Base-by-base conservation (phyloP, 2,329 filamentous ascomycete species). In the Colletotrichum sp. region DNA sequence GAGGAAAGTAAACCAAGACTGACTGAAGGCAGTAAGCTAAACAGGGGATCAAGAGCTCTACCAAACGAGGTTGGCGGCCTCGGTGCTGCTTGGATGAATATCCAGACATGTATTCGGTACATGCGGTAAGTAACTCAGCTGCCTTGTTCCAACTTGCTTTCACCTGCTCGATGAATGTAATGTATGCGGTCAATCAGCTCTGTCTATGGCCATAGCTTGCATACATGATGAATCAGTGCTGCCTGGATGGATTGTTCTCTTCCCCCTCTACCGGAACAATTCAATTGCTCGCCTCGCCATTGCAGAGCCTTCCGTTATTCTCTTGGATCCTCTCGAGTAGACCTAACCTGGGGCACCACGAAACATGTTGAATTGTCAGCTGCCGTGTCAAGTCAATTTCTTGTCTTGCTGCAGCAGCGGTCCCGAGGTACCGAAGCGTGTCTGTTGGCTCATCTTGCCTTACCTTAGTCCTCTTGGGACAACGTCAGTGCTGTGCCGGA, bases 401-500 rank as follows among this genome's bases (percentile, higher is more conserved):
- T 28, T 48, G 57, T 63, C 57, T 62, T 16, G 28, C 32, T 63
- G 22, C 36, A 63, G 36, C 62, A 63, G 34, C 57, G 26, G 48
- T 36, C 62, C 60, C 28, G 71, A 73, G 66, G 57, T 39, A 69
- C 66, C 39, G 30, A 55, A 64, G 69, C 62, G 24, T 59, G 63
- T 67, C 34, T 66, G 16, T 57, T 66, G 62, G 32, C 16, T 55
- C 48, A 28, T 66, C 44, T 52, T 52, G 44, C 16, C n/a, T 26
- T 68, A 24, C 66, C 62, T 59, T 64, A 55, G 39, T 57, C 44
- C 30, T 64, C 67, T 60, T 28, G 72, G 36, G 44, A 39, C 32
- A 55, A 16, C 48, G 72, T 72, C 72, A 72, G 62, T 72, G 62
- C 72, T 67, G 52, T 71, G 72, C 72, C 72, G 62, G 60, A 75